Evolutionary conservation across 2,329 filamentous ascomycete species (phyloP).

Genomic region (Colletotrichum echinochloae): DNA sequence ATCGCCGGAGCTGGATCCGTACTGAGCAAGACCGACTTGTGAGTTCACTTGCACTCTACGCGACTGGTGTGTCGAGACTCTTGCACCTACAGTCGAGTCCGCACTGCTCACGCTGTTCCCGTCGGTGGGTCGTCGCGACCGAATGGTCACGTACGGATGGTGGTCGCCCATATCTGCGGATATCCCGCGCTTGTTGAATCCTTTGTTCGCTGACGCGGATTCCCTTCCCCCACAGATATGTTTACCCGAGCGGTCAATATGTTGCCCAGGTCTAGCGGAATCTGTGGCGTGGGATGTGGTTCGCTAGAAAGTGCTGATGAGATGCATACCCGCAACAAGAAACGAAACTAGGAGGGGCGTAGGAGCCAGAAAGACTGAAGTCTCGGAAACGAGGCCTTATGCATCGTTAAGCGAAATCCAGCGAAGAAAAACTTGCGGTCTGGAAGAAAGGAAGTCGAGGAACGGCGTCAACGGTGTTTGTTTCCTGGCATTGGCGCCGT

Average conservation of each 20-base stretch:
- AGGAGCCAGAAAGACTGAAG: conserved; percentile 25
- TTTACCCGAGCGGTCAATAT: neutral
- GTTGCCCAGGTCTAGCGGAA: neutral
- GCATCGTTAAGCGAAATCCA: conserved; percentile 9
- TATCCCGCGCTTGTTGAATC: neutral
- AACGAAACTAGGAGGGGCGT: conserved; percentile 16
- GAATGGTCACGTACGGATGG: conserved; percentile 65
- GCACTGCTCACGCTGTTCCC: conserved; percentile 60
- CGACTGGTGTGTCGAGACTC: conserved; percentile 24
- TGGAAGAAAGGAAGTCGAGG: conserved; percentile 8
- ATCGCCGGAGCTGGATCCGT: conserved; percentile 57
- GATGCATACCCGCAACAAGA: conserved; percentile 9
- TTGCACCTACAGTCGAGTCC: conserved; percentile 61
- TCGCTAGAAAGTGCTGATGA: neutral
- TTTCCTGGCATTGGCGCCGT: conserved; percentile 22
- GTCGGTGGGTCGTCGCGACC: conserved; percentile 61
- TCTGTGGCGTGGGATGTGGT: neutral
- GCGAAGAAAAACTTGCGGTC: neutral
- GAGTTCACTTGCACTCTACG: conserved; percentile 35
- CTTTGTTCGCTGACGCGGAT: neutral
- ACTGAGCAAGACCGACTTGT: conserved; percentile 49
- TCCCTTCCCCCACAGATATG: neutral
- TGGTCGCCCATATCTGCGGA: conserved; percentile 41
- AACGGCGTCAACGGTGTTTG: conserved; percentile 14
- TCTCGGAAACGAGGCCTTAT: conserved; percentile 9